Evolutionary conservation across 129 eudicot genomes (phyloP), one percentile per base, ranked within the genome.

Genomic region (Heracleum sosnowskyi): DNA sequence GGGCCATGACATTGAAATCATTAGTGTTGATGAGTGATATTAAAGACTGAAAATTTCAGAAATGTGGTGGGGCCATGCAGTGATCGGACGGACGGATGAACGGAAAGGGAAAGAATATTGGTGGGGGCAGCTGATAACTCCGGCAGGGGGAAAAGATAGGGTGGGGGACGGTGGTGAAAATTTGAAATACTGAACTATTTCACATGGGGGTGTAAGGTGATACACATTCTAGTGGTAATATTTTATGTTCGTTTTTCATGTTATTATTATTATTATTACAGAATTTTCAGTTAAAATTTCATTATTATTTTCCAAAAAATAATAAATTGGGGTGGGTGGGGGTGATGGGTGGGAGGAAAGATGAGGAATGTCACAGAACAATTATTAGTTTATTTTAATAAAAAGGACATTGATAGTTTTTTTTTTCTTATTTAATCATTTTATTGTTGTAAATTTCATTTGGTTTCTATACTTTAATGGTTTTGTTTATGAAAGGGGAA

Each of bases 401-500:
- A 76, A 70, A 49, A 47, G 66, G 57, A 82, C 12, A 53, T 26
- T 53, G 34, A 80, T 35, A 64, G 60, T 76, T 76, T 70, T 87
- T 31, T 85, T 87, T 81, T 53, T n/a, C n/a, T 41, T 68, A 69
- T 82, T 49, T 49, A 13, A 17, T 49, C 18, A 22, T 85, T 85
- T 80, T 82, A 76, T 84, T 77, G 77, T 81, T 87, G 91, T 87
- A 87, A 82, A 87, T 82, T 81, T 87, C 69, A 84, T 79, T 76
- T 69, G 26, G 74, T 79, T 79, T 57, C 74, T 2, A 62, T 62
- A 15, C 0, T 57, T 24, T 47, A 20, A 79, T 74, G 80, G 33
- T 53, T 77, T 76, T 81, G 29, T 29, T 74, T 28, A 35, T 35
- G 11, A 69, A 62, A 63, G 42, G 39, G 69, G 66, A 75, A 69